phyloP scores from a whole-genome alignment of 305 asterid species.

The Solanum chacoense region DNA sequence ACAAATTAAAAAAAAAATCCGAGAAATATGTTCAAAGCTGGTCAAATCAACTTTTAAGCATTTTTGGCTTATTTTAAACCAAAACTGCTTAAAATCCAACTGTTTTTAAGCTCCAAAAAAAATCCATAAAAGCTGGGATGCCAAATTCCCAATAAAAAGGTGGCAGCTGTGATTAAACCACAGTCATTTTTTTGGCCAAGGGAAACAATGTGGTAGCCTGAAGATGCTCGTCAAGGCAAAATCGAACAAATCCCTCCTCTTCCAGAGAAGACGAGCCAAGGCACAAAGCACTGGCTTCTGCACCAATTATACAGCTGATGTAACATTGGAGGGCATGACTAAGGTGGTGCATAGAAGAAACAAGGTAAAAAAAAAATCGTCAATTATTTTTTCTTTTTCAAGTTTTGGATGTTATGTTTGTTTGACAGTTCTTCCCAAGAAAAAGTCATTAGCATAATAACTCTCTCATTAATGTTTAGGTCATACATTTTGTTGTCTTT shows the following conservation, averaged over 20 bases:
- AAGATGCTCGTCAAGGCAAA: not conserved
- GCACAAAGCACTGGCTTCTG: not conserved
- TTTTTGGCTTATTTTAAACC: not conserved
- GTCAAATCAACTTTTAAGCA: not conserved
- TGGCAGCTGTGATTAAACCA: not conserved
- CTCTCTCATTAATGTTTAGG: not conserved
- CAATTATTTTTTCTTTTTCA: not conserved
- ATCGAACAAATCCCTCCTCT: not conserved
- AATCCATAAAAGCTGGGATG: not conserved
- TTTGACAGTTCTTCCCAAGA: not conserved
- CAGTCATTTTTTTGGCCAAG: not conserved
- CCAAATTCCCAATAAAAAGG: not conserved
- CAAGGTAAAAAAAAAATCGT: not conserved
- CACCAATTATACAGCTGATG: not conserved
- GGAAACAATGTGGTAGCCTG: not conserved
- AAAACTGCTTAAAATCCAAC: not conserved
- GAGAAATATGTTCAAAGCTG: not conserved
- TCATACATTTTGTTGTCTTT: not conserved
- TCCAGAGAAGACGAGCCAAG: not conserved
- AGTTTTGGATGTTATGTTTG: not conserved
- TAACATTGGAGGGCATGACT: not conserved
- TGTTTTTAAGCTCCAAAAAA: not conserved
- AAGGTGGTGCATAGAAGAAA: not conserved
- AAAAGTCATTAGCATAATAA: not conserved
- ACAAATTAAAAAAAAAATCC: not conserved